Evolutionary conservation across 176 grass and related monocot species (phyloP).

Genomic region (Oryza nivara): DNA sequence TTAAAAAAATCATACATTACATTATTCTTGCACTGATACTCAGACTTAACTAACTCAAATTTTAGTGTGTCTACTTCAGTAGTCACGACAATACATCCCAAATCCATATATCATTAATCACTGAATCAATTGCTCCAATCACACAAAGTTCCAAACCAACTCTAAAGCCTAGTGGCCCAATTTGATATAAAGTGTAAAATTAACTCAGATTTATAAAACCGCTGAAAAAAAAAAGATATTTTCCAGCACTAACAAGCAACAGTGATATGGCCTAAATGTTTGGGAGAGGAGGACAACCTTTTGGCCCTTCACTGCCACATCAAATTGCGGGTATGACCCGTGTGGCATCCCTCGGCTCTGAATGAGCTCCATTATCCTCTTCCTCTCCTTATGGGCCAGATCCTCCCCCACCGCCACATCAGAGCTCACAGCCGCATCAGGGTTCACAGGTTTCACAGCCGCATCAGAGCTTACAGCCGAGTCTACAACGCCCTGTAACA

Average conservation of each 20-base stretch:
- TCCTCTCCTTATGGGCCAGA: constrained; percentile 64
- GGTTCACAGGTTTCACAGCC: too few relatives aligned
- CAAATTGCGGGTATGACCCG: constrained; percentile 68
- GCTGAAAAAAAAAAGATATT: background rate
- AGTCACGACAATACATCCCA: background rate
- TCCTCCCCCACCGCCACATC: constrained; percentile 34
- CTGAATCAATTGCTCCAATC: background rate
- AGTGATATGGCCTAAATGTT: background rate
- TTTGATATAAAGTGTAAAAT: background rate
- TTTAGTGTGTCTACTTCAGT: background rate
- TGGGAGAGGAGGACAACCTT: constrained; percentile 41
- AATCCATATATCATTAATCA: constrained; percentile 15
- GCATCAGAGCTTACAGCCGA: background rate
- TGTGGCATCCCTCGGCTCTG: constrained; percentile 56
- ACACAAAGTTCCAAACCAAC: background rate
- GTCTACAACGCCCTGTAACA: constrained; percentile 33
- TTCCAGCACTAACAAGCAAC: constrained; percentile 20
- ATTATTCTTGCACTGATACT: background rate
- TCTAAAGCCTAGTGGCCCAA: background rate
- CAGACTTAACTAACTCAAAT: constrained; percentile 19
- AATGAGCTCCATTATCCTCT: constrained; percentile 64
- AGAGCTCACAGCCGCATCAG: constrained; percentile 16
- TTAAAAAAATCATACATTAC: background rate
- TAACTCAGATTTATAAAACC: background rate
- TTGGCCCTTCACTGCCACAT: constrained; percentile 60